Conservation (phyloP, 495 filamentous ascomycete species). For the Daldinia grandis region DNA sequence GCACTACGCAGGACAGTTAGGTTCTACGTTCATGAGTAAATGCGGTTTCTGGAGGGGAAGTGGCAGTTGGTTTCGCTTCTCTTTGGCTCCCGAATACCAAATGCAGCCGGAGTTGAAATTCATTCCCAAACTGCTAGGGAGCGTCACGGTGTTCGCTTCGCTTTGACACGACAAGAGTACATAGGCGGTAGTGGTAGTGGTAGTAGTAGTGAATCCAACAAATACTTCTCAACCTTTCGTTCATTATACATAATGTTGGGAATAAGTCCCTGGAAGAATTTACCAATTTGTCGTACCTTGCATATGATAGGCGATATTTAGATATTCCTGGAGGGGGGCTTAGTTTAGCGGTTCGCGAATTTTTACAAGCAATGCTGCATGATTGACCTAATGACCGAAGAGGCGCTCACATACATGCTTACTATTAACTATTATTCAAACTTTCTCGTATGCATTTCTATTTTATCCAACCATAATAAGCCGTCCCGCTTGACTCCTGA, state of each 20-base stretch:
- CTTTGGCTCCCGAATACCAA: conserved; percentile 21
- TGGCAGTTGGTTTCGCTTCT: conserved; percentile 34
- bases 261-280: not conserved
- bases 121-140: conserved; percentile 15
- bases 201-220: conserved; percentile 33
- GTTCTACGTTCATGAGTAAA: conserved; percentile 17
- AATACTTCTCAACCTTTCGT: conserved; percentile 11
- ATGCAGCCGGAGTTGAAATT: conserved; percentile 25
- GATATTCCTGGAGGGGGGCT: too few species aligned
- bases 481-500: not conserved
- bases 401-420: too few species aligned
- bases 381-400: too few species aligned
- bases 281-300: too few species aligned
- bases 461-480: too few species aligned
- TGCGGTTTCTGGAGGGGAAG: not conserved
- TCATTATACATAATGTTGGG: not conserved
- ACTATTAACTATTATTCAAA: too few species aligned
- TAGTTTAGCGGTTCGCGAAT: too few species aligned
- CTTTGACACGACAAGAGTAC: conserved; percentile 24
- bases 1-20: not conserved
- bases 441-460: not conserved
- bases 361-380: too few species aligned
- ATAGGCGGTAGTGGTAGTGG: conserved; percentile 31
- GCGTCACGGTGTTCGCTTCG: conserved; percentile 21
- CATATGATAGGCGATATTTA: too few species aligned